Conservation (phyloP, 805 yeast genomes). For the Naumovozyma castellii region DNA sequence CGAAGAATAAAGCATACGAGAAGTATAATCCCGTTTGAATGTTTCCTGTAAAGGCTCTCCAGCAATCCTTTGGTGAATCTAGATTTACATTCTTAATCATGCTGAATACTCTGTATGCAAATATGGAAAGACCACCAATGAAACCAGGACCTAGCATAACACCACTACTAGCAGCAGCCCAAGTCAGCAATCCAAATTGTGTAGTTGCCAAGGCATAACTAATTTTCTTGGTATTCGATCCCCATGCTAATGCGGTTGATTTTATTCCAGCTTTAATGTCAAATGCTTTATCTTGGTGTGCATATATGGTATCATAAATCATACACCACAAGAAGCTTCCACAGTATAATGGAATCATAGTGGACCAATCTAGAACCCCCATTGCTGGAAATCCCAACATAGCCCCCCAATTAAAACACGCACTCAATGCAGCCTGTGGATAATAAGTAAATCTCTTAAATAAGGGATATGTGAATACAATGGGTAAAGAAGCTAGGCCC, state of each 20-base stretch:
- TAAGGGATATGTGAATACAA: constrained; percentile 81
- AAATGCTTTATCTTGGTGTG: constrained; percentile 90
- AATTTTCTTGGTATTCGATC: constrained; percentile 57
- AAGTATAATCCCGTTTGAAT: constrained; percentile 66
- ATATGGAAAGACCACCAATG: constrained; percentile 52
- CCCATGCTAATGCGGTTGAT: constrained; percentile 95
- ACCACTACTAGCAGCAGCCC: constrained; percentile 67
- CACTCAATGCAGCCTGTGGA: constrained; percentile 76
- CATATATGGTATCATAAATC: constrained; percentile 92
- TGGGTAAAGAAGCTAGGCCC: constrained; percentile 71
- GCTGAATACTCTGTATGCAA: constrained; percentile 55
- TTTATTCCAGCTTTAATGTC: constrained; percentile 88
- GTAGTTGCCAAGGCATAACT: constrained; percentile 52
- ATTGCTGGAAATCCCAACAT: constrained; percentile 92
- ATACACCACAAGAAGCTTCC: constrained; percentile 87
- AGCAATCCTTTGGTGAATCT: constrained; percentile 71
- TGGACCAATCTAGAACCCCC: constrained; percentile 68
- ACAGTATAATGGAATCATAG: constrained; percentile 68
- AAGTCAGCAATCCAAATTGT: constrained; percentile 54
- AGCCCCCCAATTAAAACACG: constrained; percentile 92
- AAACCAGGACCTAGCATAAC: constrained; percentile 74
- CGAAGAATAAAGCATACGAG: constrained; percentile 56
- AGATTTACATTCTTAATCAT: constrained; percentile 71
- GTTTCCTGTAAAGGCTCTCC: constrained; percentile 70
- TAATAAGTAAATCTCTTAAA: constrained; percentile 93